These are phyloP conservation scores for Plasmodium coatneyi DNA, from an alignment of 169 alveolate species.

Conservation along the genomic window DNA sequence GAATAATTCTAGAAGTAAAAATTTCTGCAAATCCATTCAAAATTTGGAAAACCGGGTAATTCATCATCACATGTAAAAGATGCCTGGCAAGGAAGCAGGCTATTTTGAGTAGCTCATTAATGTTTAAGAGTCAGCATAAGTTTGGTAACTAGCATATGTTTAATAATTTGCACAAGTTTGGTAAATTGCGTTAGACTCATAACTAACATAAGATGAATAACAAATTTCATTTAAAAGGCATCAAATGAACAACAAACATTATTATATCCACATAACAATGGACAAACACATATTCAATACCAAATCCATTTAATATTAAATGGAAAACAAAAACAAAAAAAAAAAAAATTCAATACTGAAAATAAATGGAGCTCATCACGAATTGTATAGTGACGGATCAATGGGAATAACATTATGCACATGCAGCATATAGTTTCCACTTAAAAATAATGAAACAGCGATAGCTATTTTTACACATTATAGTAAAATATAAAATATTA, in stretches of 20 bases:
- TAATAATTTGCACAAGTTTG: not conserved
- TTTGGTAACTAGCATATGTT: not conserved
- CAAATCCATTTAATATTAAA: not conserved
- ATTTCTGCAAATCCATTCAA: not conserved
- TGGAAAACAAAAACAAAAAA: not conserved
- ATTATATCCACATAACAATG: not conserved
- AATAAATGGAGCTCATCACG: not conserved
- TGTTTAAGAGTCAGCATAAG: not conserved
- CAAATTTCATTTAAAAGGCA: not conserved
- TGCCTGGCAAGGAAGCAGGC: not conserved
- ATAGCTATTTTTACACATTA: too few relatives aligned
- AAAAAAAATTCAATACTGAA: too few relatives aligned
- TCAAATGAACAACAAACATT: not conserved
- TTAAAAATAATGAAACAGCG: not conserved
- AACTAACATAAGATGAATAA: not conserved
- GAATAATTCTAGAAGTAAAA: not conserved
- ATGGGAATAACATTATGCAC: not conserved
- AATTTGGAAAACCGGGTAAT: not conserved
- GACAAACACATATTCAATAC: not conserved
- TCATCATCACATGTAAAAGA: not conserved
- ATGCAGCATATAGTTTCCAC: not conserved
- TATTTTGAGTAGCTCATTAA: not conserved
- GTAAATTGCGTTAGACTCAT: not conserved
- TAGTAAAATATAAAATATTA: too few relatives aligned
- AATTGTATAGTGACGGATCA: not conserved